These are phyloP conservation scores for Hemerocallis citrina DNA, from an alignment of 106 monocot species.

Conservation along the genomic window DNA sequence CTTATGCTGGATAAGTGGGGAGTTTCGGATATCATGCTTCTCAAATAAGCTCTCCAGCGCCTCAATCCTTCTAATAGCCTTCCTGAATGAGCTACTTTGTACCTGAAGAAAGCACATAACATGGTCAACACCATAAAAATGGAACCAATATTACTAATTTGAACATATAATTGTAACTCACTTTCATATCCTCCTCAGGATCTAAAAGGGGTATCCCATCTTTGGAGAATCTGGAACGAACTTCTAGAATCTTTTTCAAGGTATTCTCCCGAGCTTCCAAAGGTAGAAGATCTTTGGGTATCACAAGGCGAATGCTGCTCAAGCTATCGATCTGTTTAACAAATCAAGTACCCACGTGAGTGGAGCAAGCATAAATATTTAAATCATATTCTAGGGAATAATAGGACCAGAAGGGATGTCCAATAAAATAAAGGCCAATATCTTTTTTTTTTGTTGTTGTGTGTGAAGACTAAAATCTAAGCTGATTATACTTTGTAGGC, in stretches of 20 bases:
- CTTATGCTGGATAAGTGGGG: slow-evolving; percentile 72
- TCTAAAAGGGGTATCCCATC: slow-evolving; percentile 81
- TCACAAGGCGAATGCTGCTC: slow-evolving; percentile 53
- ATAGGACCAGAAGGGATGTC: not conserved
- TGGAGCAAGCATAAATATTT: not conserved
- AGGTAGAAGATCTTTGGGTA: slow-evolving; percentile 83
- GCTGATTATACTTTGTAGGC: not conserved
- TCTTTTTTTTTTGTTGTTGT: too few species aligned
- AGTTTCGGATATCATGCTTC: slow-evolving; percentile 64
- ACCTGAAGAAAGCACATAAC: slow-evolving; percentile 43
- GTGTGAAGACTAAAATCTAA: too few species aligned
- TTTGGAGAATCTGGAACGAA: slow-evolving; percentile 54
- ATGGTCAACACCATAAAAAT: slow-evolving; percentile 1
- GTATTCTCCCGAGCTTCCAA: slow-evolving; percentile 69
- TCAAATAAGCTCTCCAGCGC: slow-evolving; percentile 84
- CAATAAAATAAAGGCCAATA: not conserved
- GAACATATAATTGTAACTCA: slow-evolving; percentile 13
- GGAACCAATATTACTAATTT: too few species aligned
- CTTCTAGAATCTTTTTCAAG: slow-evolving; percentile 53
- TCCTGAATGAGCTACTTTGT: slow-evolving; percentile 59
- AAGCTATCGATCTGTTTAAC: slow-evolving; percentile 53
- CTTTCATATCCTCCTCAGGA: slow-evolving; percentile 95
- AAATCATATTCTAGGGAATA: not conserved
- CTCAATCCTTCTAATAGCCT: slow-evolving; percentile 78
- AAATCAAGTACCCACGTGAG: not conserved